Percentiles rank a stretch among this genome's conserved stretches.
Evolutionary conservation across 257 asterid species (phyloP).

Genomic region (Apocynum venetum): DNA sequence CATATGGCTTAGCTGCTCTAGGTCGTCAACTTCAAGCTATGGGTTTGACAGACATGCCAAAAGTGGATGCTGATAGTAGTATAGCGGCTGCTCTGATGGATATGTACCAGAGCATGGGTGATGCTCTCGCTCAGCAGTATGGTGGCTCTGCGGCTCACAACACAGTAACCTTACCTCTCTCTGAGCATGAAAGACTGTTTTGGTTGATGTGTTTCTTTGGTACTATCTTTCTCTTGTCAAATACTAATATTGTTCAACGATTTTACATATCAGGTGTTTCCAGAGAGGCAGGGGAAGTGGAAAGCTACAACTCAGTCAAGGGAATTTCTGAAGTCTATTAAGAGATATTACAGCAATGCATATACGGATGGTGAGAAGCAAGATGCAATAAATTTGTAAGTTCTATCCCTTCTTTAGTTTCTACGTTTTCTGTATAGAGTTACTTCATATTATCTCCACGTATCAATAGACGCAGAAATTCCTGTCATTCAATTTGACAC

Average conservation of each 20-base stretch:
- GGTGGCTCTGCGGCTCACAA: slow-evolving; percentile 99
- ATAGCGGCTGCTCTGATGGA: slow-evolving; percentile 99
- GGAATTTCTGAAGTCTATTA: slow-evolving; percentile 92
- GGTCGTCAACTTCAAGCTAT: slow-evolving; percentile 93
- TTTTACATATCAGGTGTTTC: slow-evolving; percentile 59
- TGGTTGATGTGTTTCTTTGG: neutral
- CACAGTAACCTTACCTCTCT: slow-evolving; percentile 43
- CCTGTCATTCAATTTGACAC: neutral
- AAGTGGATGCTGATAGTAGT: slow-evolving; percentile 92
- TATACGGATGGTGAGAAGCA: slow-evolving; percentile 99
- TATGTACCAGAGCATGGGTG: slow-evolving; percentile 99
- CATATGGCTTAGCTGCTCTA: slow-evolving; percentile 92
- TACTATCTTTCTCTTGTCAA: neutral
- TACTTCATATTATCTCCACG: too few species aligned
- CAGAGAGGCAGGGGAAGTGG: slow-evolving; percentile 99
- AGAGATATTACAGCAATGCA: slow-evolving; percentile 95
- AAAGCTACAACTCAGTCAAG: slow-evolving; percentile 97
- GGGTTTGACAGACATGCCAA: slow-evolving; percentile 80
- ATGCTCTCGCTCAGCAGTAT: slow-evolving; percentile 97
- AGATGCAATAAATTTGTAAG: slow-evolving; percentile 94
- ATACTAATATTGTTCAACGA: neutral
- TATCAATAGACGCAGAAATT: neutral
- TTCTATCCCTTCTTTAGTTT: slow-evolving; percentile 22
- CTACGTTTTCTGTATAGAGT: slow-evolving; percentile 19
- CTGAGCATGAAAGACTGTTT: neutral